Evolutionary conservation across 352 stramenopile species (phyloP).

Genomic region (Pythium diclinum): DNA sequence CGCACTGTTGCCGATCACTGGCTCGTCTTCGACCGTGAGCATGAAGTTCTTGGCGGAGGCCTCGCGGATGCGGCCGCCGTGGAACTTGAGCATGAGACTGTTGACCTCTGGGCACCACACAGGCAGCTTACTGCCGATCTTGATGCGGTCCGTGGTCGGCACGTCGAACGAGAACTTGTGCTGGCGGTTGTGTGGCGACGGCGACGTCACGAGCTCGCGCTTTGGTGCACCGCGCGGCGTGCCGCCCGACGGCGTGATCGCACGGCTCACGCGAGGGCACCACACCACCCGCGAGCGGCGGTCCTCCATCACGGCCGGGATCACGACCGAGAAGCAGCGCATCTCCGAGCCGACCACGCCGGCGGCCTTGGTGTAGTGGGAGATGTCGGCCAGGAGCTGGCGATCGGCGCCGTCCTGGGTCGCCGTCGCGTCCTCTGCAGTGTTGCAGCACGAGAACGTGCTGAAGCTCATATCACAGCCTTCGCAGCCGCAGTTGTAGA

Average conservation of each 20-base stretch:
- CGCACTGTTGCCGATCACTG: slow-evolving; percentile 18
- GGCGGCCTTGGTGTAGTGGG: slow-evolving; percentile 79
- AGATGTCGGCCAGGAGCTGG: slow-evolving; percentile 82
- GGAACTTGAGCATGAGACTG: slow-evolving; percentile 88
- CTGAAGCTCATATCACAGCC: slow-evolving; percentile 83
- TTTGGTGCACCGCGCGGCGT: slow-evolving; percentile 55
- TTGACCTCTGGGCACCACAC: slow-evolving; percentile 87
- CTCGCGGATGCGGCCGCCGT: slow-evolving; percentile 80
- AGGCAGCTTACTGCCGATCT: slow-evolving; percentile 81
- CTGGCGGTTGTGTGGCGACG: slow-evolving; percentile 67
- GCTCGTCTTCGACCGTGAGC: slow-evolving; percentile 77
- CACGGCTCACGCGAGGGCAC: slow-evolving; percentile 72
- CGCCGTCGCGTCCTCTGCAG: slow-evolving; percentile 42
- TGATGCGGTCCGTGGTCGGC: slow-evolving; percentile 67
- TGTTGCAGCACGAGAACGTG: slow-evolving; percentile 83
- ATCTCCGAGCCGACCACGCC: slow-evolving; percentile 75
- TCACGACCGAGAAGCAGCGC: slow-evolving; percentile 75
- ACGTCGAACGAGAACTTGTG: slow-evolving; percentile 76
- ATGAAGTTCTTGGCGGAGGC: slow-evolving; percentile 91
- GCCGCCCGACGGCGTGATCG: slow-evolving; percentile 52
- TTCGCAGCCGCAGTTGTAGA: slow-evolving; percentile 86
- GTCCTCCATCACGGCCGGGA: slow-evolving; percentile 82
- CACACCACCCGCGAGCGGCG: slow-evolving; percentile 76
- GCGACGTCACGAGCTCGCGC: slow-evolving; percentile 61
- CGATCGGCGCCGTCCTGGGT: slow-evolving; percentile 56